Evolutionary conservation across 768 basidiomycete genomes (phyloP), one percentile per base, ranked within the genome.

Genomic region (Suillus placidus): DNA sequence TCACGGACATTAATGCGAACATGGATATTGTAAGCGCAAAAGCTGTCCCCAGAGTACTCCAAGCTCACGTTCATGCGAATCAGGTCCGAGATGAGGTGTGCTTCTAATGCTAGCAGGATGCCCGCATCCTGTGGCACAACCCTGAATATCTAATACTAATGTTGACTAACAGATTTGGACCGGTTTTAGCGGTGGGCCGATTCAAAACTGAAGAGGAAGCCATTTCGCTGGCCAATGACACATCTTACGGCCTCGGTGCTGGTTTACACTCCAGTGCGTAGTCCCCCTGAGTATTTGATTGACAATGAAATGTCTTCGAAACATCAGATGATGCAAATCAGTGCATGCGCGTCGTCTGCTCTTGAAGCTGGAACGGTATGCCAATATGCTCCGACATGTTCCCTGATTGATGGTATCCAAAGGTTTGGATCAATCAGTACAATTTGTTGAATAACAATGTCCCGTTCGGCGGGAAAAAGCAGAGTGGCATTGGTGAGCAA

Each of bases 381-480:
- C 47, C 16, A 26, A 62, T 32, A 4, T 13, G 6, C 12, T 40
- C 54, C n/a, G 37, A 16, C 18, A 26, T 6, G 9, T 65, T 40
- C 37, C 7, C 56, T 69, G 52, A 76, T 61, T 54, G 26, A 61
- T 34, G 40, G 26, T 26, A 62, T 32, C 40, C 58, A 61, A 66
- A 92, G 90, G 90, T 94, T 49, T 97, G 95, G 95, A 85, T 95
- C 66, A 98, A 98, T 77, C 90, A 94, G 72, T 96, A 95, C 79
- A 92, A 90, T 72, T 49, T 91, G 14, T 76, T 97, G 64, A 85
- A 87, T 78, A 93, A 93, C 76, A 94, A 96, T 66, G 90, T 95
- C 54, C 97, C 97, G 1, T 98, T 98, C 72, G 96, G 97, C 43
- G 97, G 96, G 30, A 97, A 92, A 82, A 97, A 96, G 79, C 91